Base-by-base conservation (phyloP, 2,329 filamentous ascomycete genomes). In the Colletotrichum noveboracense region DNA sequence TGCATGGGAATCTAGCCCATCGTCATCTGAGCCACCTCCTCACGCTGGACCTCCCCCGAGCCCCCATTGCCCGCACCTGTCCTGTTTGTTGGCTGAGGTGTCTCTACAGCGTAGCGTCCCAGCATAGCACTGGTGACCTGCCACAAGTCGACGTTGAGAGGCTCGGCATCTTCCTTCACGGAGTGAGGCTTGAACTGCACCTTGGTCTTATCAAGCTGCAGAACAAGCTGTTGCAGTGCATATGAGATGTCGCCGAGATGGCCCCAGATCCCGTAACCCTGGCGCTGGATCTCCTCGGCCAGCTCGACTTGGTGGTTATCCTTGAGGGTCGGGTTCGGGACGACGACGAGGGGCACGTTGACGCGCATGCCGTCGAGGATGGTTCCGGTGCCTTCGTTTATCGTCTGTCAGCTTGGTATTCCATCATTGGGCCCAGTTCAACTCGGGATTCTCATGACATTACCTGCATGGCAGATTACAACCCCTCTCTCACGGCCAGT, bases 301-400 rank as follows among this genome's bases (percentile, higher is more conserved):
- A 99, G 90, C 83, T 98, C 95, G 24, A 92, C 90, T 84, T 99
- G 97, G 82, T 99, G 97, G 80, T 99, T 96, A 81, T 97, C 93
- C 79, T 98, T 90, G 1, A 99, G 90, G 8, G 88, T 88, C 3
- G 92, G 89, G 83, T 99, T 99, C 4, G 96, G 94, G 4, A 99
- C 96, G 1, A 98, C 95, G 66, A 99, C 90, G n/a, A 98, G 87
- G 4, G 95, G 93, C 0, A 96, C 87, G 16, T 92, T 91, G 68
- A 94, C 87, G 58, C 94, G 92, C 77, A 97, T 91, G 1, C 93
- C 95, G 82, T 96, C 95, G 1, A 98, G 89, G 32, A 98, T 96
- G 5, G 95, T 96, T 10, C 97, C 97, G 14, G 96, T 96, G 18
- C 96, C 96, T 98, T 67, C 7, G 18, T 16, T 21, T 58, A 3